These are phyloP conservation scores for Exophiala phaeomuriformis DNA, from an alignment of 2,329 filamentous ascomycete species.

Conservation along the genomic window DNA sequence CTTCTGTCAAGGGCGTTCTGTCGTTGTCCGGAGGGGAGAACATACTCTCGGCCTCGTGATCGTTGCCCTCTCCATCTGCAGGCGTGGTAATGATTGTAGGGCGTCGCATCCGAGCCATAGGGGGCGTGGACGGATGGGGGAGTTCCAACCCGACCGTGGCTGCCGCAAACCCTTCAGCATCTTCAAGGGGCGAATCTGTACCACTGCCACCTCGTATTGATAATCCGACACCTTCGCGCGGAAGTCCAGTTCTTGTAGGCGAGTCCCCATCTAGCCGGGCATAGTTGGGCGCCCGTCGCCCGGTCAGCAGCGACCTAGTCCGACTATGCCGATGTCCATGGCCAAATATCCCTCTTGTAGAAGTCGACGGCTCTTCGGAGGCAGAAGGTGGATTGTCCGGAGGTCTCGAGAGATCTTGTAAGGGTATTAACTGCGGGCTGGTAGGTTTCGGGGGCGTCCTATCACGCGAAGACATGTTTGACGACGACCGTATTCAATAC, in stretches of 20 bases:
- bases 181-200: conserved; percentile 35
- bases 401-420: conserved; percentile 54
- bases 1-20: conserved; percentile 54
- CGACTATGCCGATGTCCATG: conserved; percentile 31
- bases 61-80: conserved; percentile 26
- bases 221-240: conserved; percentile 3
- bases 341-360: conserved; percentile 27
- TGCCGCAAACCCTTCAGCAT: conserved; percentile 36
- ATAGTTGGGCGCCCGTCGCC: conserved; percentile 34
- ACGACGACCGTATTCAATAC: background rate
- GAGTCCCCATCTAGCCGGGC: conserved; percentile 23
- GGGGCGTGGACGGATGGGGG: conserved; percentile 27
- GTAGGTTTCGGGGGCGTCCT: conserved; percentile 24
- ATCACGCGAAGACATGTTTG: conserved; percentile 23
- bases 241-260: conserved; percentile 20
- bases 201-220: conserved; percentile 29
- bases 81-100: conserved; percentile 27
- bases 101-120: conserved; percentile 20
- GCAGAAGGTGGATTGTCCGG: conserved; percentile 30
- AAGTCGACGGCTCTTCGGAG: conserved; percentile 28
- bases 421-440: conserved; percentile 55
- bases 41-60: conserved; percentile 30
- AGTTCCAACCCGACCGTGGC: conserved; percentile 41
- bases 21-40: conserved; percentile 46
- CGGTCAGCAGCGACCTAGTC: conserved; percentile 41